Base-by-base conservation (phyloP, 352 stramenopile genomes). In the Globisporangium camurandrum region DNA sequence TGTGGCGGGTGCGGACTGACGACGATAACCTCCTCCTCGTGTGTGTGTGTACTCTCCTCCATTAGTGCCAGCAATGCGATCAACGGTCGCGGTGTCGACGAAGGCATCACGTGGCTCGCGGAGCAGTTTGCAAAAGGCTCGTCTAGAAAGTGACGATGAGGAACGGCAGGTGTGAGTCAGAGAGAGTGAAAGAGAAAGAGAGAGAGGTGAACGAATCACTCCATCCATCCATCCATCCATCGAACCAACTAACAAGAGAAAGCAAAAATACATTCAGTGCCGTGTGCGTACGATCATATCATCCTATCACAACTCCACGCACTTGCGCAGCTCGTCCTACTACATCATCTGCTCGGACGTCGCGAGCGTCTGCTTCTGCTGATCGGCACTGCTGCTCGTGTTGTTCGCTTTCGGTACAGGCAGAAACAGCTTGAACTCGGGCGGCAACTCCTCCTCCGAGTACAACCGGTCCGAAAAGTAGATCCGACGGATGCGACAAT, bases 401-500 rank as follows among this genome's bases (percentile, higher is more conserved):
- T 83, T 86, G 46, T 83, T 83, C 30, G 71, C 75, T 69, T 97
- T 97, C 17, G 85, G 78, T 39, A 98, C 96, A 22, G 93, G 95
- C 61, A 98, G 62, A 65, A 98, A 98, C 20, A 98, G 71, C 75
- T 98, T 98, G 73, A 98, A 98, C 71, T 98, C 95, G 48, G 89
- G 86, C 30, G 95, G 95, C 16, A 98, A 68, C 66, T 98, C 95
- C 61, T 98, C 95, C 60, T 98, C 94, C 36, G 89, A 97, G 73
- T 98, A 98, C 33, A 98, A 75, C 49, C 91, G 80, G 70, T 98
- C 95, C 30, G 88, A 97, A 57, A 98, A 98, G 76, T 98, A 98
- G 58, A 98, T 98, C 54, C 95, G 82, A 49, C 95, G 88, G 63
- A 98, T 98, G 55, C 95, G 85, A 66, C 94, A 98, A 59, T 98